phyloP scores from a whole-genome alignment of 306 rosid genomes.

The Echinosophora koreensis region DNA sequence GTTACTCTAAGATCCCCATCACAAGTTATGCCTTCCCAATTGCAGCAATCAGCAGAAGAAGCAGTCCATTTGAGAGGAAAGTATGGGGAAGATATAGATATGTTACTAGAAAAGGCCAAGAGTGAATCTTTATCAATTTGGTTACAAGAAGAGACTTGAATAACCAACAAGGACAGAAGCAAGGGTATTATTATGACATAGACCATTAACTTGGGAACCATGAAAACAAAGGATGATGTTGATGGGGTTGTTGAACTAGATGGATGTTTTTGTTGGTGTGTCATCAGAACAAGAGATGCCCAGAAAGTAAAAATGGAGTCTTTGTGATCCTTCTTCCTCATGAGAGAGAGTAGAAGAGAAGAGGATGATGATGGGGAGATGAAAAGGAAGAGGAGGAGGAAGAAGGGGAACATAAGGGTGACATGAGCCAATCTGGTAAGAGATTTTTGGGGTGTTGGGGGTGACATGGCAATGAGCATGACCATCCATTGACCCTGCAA shows the following conservation, averaged over 20 bases:
- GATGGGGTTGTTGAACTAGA: slow-evolving; percentile 12
- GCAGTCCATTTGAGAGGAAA: slow-evolving; percentile 72
- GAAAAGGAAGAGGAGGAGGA: slow-evolving; percentile 14
- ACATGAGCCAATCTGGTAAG: slow-evolving; percentile 48
- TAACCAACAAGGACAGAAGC: slow-evolving; percentile 39
- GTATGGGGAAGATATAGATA: slow-evolving; percentile 44
- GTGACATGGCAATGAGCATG: slow-evolving; percentile 50
- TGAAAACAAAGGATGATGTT: not conserved
- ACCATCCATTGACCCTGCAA: slow-evolving; percentile 58
- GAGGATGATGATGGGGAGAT: slow-evolving; percentile 16
- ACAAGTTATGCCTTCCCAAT: slow-evolving; percentile 80
- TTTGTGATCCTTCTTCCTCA: slow-evolving; percentile 37
- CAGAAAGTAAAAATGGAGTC: not conserved
- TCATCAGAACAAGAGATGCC: slow-evolving; percentile 29
- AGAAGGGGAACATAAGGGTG: slow-evolving; percentile 46
- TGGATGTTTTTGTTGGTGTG: not conserved
- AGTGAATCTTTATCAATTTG: slow-evolving; percentile 62
- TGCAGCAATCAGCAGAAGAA: slow-evolving; percentile 70
- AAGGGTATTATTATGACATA: slow-evolving; percentile 31
- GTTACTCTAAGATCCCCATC: slow-evolving; percentile 58
- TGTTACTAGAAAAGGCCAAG: slow-evolving; percentile 49
- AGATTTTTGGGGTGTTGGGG: slow-evolving; percentile 45
- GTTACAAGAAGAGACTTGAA: slow-evolving; percentile 57
- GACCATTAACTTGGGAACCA: slow-evolving; percentile 45
- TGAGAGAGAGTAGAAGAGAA: not conserved